phyloP scores from a whole-genome alignment of 495 filamentous ascomycete genomes.

The Tuber indicum region DNA sequence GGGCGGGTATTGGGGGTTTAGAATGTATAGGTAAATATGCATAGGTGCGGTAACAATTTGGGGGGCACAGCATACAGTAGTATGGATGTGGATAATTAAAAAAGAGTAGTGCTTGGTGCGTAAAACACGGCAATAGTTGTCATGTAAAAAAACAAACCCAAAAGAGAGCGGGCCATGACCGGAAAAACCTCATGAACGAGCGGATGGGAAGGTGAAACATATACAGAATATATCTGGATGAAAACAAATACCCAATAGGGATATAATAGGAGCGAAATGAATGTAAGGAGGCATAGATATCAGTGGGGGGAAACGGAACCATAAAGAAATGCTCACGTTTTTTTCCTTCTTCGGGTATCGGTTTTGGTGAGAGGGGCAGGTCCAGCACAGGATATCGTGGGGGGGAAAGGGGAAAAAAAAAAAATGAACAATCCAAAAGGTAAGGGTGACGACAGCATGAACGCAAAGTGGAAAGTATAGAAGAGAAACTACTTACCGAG shows the following conservation, averaged over 20 bases:
- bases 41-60: slow-evolving; percentile 4
- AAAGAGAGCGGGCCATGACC: not conserved
- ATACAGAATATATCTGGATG: not conserved
- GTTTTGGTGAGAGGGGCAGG: not conserved
- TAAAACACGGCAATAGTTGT: not conserved
- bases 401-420: no score
- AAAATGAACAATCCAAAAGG: slow-evolving; percentile 1
- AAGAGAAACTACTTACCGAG: not conserved
- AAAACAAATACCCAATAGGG: not conserved
- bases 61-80: not conserved
- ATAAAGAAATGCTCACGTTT: slow-evolving; percentile 1
- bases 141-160: not conserved
- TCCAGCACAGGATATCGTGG: not conserved
- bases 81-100: not conserved
- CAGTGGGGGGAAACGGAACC: not conserved
- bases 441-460: not conserved
- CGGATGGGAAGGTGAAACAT: not conserved
- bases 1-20: not conserved
- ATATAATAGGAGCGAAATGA: not conserved
- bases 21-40: not conserved
- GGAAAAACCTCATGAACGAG: not conserved
- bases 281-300: not conserved
- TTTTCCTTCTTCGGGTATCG: not conserved
- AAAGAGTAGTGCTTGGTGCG: slow-evolving; percentile 1
- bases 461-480: not conserved